Evolutionary conservation across 176 grass and related monocot species (phyloP).

Genomic region (Lolium multiflorum): DNA sequence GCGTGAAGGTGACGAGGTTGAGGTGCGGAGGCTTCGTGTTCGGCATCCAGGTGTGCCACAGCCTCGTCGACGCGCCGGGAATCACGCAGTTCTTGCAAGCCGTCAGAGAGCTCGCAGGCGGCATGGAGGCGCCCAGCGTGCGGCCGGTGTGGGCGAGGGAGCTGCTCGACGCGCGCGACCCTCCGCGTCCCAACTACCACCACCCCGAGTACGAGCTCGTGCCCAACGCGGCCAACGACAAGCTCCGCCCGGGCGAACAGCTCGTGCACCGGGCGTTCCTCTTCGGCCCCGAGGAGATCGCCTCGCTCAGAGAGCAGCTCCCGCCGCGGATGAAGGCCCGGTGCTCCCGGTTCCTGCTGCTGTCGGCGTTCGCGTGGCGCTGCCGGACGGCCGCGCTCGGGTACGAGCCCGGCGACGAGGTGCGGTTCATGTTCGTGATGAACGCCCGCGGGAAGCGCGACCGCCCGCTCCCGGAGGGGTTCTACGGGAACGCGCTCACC

Average conservation of each 20-base stretch:
- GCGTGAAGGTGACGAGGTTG: conserved; percentile 50
- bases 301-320: background rate
- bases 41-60: conserved; percentile 47
- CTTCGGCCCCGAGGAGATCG: conserved; percentile 27
- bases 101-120: conserved; percentile 38
- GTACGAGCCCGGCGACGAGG: conserved; percentile 39
- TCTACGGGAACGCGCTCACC: conserved; percentile 58
- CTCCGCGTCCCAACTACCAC: background rate
- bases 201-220: conserved; percentile 47
- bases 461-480: conserved; percentile 46
- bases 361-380: conserved; percentile 47
- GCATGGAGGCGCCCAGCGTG: conserved; percentile 35
- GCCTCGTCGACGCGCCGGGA: conserved; percentile 45
- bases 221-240: conserved; percentile 31
- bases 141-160: conserved; percentile 50
- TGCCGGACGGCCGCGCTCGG: conserved; percentile 41
- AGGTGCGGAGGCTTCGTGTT: conserved; percentile 54
- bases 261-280: conserved; percentile 39
- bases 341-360: conserved; percentile 37
- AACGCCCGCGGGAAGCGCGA: conserved; percentile 37
- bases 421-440: conserved; percentile 49
- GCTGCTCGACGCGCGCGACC: conserved; percentile 36
- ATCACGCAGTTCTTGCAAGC: conserved; percentile 42
- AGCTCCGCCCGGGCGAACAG: conserved; percentile 1
- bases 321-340: background rate